These are phyloP conservation scores for Cornus suecica DNA, from an alignment of 148 eudicot genomes.

Conservation along the genomic window DNA sequence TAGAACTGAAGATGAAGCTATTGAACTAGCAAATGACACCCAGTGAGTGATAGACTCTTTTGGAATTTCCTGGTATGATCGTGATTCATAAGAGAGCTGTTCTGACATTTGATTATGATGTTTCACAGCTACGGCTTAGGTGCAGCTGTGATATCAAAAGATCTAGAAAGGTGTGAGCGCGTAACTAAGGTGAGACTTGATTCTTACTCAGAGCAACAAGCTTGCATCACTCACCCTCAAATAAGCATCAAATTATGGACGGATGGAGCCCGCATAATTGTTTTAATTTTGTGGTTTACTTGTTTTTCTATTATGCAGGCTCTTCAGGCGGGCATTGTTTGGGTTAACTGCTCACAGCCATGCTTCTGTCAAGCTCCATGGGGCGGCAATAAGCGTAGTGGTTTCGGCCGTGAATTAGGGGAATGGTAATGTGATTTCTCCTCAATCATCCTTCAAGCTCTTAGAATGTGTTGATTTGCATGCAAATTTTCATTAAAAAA, in stretches of 20 bases:
- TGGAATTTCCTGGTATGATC: constrained; percentile 1
- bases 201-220: neutral
- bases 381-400: constrained; percentile 98
- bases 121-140: constrained; percentile 71
- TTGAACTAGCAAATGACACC: constrained; percentile 90
- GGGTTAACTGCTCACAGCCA: constrained; percentile 99
- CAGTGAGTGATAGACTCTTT: constrained; percentile 57
- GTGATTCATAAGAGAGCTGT: neutral
- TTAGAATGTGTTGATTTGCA: neutral
- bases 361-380: constrained; percentile 99
- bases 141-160: constrained; percentile 83
- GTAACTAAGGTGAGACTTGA: constrained; percentile 66
- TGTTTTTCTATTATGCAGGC: constrained; percentile 46
- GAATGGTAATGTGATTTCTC: constrained; percentile 59
- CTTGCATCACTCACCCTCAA: neutral
- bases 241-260: neutral
- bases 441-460: constrained; percentile 5
- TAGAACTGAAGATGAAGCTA: constrained; percentile 89
- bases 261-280: neutral
- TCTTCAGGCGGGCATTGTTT: constrained; percentile 79
- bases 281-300: neutral
- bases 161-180: constrained; percentile 87
- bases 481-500: neutral
- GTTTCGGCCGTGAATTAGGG: constrained; percentile 98
- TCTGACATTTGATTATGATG: constrained; percentile 17